Conservation (phyloP, 345 rosid species). For the Limnanthes douglasii region DNA sequence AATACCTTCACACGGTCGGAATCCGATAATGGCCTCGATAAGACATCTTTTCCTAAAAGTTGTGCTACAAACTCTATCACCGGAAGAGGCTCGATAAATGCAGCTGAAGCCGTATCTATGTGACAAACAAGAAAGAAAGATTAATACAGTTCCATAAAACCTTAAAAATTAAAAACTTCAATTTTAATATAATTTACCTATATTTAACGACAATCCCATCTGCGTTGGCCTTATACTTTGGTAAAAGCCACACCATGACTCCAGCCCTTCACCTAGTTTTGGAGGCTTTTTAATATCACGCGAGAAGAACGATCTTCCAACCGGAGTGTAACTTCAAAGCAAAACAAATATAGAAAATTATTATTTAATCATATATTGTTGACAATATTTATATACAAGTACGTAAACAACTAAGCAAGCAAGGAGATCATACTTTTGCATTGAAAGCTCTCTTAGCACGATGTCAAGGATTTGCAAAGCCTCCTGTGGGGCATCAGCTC, state of each 20-base stretch:
- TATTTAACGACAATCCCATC: slow-evolving; percentile 91
- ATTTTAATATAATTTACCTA: slow-evolving; percentile 29
- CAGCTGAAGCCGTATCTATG: slow-evolving; percentile 95
- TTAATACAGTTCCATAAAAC: background rate
- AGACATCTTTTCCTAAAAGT: slow-evolving; percentile 72
- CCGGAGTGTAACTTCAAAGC: slow-evolving; percentile 46
- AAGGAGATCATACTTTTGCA: slow-evolving; percentile 54
- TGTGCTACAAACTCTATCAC: slow-evolving; percentile 89
- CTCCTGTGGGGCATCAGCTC: slow-evolving; percentile 86
- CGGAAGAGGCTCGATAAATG: slow-evolving; percentile 96
- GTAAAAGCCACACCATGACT: slow-evolving; percentile 97
- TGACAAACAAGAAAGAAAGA: slow-evolving; percentile 1
- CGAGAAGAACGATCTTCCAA: slow-evolving; percentile 92
- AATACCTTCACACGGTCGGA: slow-evolving; percentile 87
- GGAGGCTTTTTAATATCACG: slow-evolving; percentile 69
- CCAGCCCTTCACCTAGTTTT: slow-evolving; percentile 87
- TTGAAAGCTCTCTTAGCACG: slow-evolving; percentile 80
- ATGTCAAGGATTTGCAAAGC: slow-evolving; percentile 82
- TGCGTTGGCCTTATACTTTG: slow-evolving; percentile 97
- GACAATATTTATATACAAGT: too few species aligned
- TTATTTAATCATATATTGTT: too few species aligned
- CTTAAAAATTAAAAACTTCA: background rate
- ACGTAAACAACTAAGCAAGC: too few species aligned
- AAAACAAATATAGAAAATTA: too few species aligned
- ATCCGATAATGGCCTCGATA: slow-evolving; percentile 72